Evolutionary conservation across 345 rosid species (phyloP), one percentile per base, ranked within the genome.

Genomic region (Brassica carinata): DNA sequence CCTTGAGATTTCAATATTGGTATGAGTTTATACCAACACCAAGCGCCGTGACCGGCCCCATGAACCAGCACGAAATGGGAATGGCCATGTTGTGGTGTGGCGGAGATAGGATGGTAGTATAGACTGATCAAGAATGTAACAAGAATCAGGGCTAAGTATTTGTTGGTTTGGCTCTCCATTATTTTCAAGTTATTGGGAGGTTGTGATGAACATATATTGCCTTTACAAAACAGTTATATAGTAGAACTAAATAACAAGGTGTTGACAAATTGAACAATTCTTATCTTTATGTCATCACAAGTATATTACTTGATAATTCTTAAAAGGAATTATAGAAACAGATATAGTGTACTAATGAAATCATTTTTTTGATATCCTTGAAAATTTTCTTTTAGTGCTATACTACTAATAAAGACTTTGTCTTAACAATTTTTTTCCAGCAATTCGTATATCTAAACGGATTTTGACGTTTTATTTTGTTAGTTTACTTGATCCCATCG

Each of bases 11-110:
- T 76, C 29, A 71, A 53, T 15, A 76, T 14, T 55, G 69, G 64
- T 71, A 81, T 76, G 58, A 81, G 48, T 65, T 76, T 81, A 36
- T 65, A 81, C 77, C 77, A 67, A 57, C 64, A 76, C 81, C 77
- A 81, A 55, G 74, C 77, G 6, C 80, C 72, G 51, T 65, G 76
- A 7, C 76, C 55, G 1, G 67, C 76, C 10, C 79, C 81, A 65
- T 76, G 80, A 63, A 81, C 73, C 11, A 71, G 5, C 55, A 81
- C 65, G 48, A 45, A 81, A 67, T 64, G 76, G 67, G 62, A 15
- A 1, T 0, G 75, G 17, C 66, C 70, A 59, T 18, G 64, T 38
- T 71, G 75, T 0, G 63, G 68, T 29, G 13, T 63, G 43, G 59
- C 53, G 2, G n/a, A n/a, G 57, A 57, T 31, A 70, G 27, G 30